Evolutionary conservation across 1,284 basidiomycete species (phyloP), one percentile per base, ranked within the genome.

Genomic region (Trichosporon asahii): DNA sequence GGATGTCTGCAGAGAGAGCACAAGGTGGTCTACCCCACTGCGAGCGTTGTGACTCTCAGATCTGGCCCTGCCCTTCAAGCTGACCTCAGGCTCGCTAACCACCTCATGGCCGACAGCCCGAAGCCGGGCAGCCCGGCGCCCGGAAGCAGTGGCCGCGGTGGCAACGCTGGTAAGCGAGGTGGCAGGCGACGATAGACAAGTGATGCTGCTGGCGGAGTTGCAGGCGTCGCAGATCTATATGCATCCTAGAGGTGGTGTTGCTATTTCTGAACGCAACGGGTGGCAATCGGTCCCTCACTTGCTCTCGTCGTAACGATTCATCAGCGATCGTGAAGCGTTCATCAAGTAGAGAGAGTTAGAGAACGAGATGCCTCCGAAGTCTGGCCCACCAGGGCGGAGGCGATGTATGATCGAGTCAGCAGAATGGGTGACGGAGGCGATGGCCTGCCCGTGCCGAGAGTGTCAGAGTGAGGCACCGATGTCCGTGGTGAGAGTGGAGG

Each of bases 111-210:
- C 15, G 55, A 31, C 15, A 2, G n/a, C 1, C 40, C 40, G 40
- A 44, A 33, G n/a, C 29, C 18, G 21, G 31, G 46, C n/a, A 18
- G 64, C 35, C 63, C 40, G 60, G 40, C 61, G 14, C n/a, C 60
- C 29, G 23, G 23, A 8, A 23, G 23, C 29, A 27, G 44, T 35
- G 44, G 55, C 21, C 23, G 67, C 23, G 68, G 53, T 40, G 12
- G 63, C 31, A 35, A 49, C 2, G 65, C 27, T 5, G 35, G 21
- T 33, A 70, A 65, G 66, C 57, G 69, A n/a, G 69, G 69, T 4
- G 69, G 72, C 37, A 71, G 69, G 72, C 49, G 68, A 35, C 64
- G 60, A 49, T 73, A 68, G 66, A 9, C n/a, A 44, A 18, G 15
- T 12, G 49, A 25, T n/a, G 49, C 21, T 53, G 49, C 49, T 12